Evolutionary conservation across 345 rosid species (phyloP), one percentile per base, ranked within the genome.

Genomic region (Linum usitatissimum): DNA sequence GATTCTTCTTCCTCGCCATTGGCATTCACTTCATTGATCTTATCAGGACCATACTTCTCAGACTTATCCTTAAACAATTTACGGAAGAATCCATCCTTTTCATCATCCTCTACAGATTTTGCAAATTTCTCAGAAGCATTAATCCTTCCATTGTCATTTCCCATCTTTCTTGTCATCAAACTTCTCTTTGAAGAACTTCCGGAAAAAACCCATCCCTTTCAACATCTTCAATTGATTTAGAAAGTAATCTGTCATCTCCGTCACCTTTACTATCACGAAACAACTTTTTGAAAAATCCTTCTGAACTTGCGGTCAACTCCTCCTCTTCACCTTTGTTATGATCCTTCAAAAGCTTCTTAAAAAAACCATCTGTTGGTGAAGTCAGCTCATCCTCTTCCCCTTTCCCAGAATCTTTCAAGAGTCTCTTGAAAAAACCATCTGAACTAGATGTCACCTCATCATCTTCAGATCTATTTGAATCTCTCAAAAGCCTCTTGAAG

Each of bases 81-180:
- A 65, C 80, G 78, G 68, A 90, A 87, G 68, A 94, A 90, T 14
- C 99, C 99, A 66, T 90, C 99, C 66, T 81, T 90, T 62, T 90
- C 97, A 68, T 90, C 95, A 65, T 88, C 88, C 67, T 90, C 93
- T 63, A 75, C 21, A 55, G 88, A 80, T 81, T 83, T 93, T 64
- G 78, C 71, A 75, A 68, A 63, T 70, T 75, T 90, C 19, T 78
- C 83, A 59, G 71, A 84, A 61, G 75, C 45, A 23, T 67, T 65
- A 49, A 66, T 67, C 34, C 57, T 73, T 31, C 76, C 82, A 75
- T 75, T 70, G 42, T 61, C 79, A 66, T 55, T 67, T 81, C 67
- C 77, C 86, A 60, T 69, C 80, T 75, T 87, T 87, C 81, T 81
- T 90, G 76, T 90, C 99, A 69, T 81, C 90, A 49, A 65, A 64